Evolutionary conservation across 192 early-diverging fungal genomes (phyloP), one percentile per base, ranked within the genome.

Genomic region (Paraglomus occultum): DNA sequence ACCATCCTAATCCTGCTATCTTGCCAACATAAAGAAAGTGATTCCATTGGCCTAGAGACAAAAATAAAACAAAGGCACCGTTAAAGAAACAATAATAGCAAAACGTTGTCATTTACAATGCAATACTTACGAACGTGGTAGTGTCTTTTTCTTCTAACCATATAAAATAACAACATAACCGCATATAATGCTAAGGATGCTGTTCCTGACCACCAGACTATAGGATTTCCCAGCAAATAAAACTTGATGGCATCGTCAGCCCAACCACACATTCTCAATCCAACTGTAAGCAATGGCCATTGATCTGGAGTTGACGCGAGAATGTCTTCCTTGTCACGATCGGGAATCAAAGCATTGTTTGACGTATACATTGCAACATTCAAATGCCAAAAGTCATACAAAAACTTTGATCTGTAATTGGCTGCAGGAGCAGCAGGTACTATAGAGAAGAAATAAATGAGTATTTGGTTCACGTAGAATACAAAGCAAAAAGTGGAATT

Each of bases 281-380:
- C 97, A 42, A 92, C 85, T 11, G 83, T 80, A 71, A 91, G 73
- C 6, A 97, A 74, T 23, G 95, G 97, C 95, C 96, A 99, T 60
- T 98, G 89, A 44, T 74, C 82, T 0, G 97, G 95, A 43, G 74
- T 59, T 11, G 94, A 96, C 9, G 91, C 86, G 2, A 99, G 72
- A 0, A 72, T 66, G 71, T 96, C 95, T 70, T 93, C 87, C 79
- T 95, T 96, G 78, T 97, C 93, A 15, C 89, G 90, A 74, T 97
- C 92, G 0, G 93, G 93, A 45, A 92, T 83, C 66, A 99, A 77
- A 8, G 94, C 95, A 73, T 98, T 99, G 84, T 99, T 99, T 15
- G 90, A 90, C 1, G 89, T 90, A 88, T 93, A 95, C 96, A 99
- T 99, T 15, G 90, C 93, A 11, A 92, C 86, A 72, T 98, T 98